Percentiles rank a stretch among this genome's conserved stretches.
These are phyloP conservation scores for Trypanosoma cruzi DNA, from an alignment of 208 protist genomes.

Conservation along the genomic window DNA sequence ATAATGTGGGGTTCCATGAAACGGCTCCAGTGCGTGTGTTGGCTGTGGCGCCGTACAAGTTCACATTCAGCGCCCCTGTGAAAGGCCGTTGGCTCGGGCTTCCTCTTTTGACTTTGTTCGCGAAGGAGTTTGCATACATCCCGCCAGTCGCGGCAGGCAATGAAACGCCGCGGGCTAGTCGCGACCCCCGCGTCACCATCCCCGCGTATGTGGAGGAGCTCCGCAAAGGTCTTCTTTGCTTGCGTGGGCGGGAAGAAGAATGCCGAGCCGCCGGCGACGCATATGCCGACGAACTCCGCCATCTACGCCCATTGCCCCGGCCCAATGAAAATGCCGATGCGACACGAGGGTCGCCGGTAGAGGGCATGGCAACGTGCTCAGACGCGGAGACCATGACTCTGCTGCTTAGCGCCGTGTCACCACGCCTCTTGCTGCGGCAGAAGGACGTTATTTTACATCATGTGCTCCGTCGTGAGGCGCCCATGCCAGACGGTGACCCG, in stretches of 20 bases:
- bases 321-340: too few species aligned
- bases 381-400: slow-evolving; percentile 12
- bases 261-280: slow-evolving; percentile 47
- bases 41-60: slow-evolving; percentile 86
- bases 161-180: slow-evolving; percentile 17
- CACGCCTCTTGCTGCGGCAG: slow-evolving; percentile 62
- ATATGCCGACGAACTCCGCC: slow-evolving; percentile 43
- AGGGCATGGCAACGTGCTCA: too few species aligned
- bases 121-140: slow-evolving; percentile 87
- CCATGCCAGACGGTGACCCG: slow-evolving; percentile 70
- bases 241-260: slow-evolving; percentile 75
- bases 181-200: slow-evolving; percentile 50
- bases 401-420: slow-evolving; percentile 9
- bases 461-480: slow-evolving; percentile 94
- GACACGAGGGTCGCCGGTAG: too few species aligned
- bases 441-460: slow-evolving; percentile 84
- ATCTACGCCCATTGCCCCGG: not conserved
- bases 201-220: slow-evolving; percentile 80
- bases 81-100: slow-evolving; percentile 93
- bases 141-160: slow-evolving; percentile 16
- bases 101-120: slow-evolving; percentile 82
- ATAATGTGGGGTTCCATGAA: too few species aligned
- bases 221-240: slow-evolving; percentile 49
- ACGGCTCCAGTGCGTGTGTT: slow-evolving; percentile 25
- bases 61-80: slow-evolving; percentile 74